Evolutionary conservation across 1,284 basidiomycete species (phyloP), one percentile per base, ranked within the genome.

Genomic region (Fomitopsis betulina): DNA sequence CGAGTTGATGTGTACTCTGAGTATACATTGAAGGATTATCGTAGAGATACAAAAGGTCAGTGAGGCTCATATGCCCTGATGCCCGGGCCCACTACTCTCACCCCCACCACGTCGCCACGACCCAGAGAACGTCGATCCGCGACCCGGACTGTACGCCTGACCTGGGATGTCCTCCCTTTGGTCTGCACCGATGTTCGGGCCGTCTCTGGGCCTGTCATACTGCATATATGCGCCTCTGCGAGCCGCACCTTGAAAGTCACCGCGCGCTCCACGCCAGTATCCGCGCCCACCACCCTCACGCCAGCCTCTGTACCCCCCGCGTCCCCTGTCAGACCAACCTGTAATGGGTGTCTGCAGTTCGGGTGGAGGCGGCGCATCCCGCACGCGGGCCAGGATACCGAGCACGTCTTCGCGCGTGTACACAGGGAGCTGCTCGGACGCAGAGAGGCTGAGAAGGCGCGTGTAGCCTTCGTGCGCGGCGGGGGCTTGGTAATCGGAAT

Each of bases 391-490:
- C 55, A 89, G 74, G 61, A 86, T 78, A 42, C 71, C 70, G 62
- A 74, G 66, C 55, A 89, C 73, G 57, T 84, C 83, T 54, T 76
- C 72, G 43, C 70, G 76, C 58, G 79, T 75, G 68, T 85, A 87
- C 54, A 71, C 70, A 51, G 73, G 71, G 19, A 77, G 73, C 58
- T 82, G 79, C 63, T 87, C 82, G 61, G 75, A 69, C 43, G 80
- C 79, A 55, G 70, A 75, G 60, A 89, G 69, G 66, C 73, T 73
- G 47, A 87, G 66, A 63, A 88, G 78, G 54, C 80, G 79, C 59
- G 87, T 74, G 69, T 85, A 82, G 25, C 83, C 86, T 74, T 90
- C 88, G 38, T 75, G 66, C 39, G 77, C 63, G 25, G 68, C 66
- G 40, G 89, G 89, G n/a, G 73, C 67, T 63, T 75, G 72, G 66